phyloP scores from a whole-genome alignment of 768 basidiomycete species.

The Pisolithus orientalis region DNA sequence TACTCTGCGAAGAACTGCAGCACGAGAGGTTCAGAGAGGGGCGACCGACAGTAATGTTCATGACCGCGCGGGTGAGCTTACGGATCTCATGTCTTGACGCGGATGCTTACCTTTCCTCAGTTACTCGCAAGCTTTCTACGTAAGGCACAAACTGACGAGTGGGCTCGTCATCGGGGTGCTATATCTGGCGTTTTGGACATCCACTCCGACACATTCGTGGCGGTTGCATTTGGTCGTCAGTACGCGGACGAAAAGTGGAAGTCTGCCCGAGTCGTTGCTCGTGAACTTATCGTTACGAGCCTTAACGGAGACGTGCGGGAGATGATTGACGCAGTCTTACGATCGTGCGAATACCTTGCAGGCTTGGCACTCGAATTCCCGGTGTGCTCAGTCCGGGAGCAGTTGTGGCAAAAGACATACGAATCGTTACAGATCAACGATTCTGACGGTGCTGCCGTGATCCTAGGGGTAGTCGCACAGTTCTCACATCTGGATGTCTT shows the following conservation, averaged over 20 bases:
- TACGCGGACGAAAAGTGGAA: constrained; percentile 38
- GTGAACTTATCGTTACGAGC: constrained; percentile 33
- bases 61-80: constrained; percentile 56
- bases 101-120: constrained; percentile 15
- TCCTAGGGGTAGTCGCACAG: constrained; percentile 53
- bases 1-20: constrained; percentile 77
- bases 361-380: constrained; percentile 26
- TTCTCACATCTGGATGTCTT: constrained; percentile 65
- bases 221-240: constrained; percentile 38
- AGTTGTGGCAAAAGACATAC: constrained; percentile 68
- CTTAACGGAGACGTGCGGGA: constrained; percentile 30
- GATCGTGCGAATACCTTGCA: constrained; percentile 30
- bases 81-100: neutral
- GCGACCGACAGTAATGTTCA: constrained; percentile 53
- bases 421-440: constrained; percentile 53
- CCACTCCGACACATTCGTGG: constrained; percentile 42
- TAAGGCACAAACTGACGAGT: constrained; percentile 25
- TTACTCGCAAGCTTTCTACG: constrained; percentile 29
- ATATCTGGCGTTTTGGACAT: constrained; percentile 41
- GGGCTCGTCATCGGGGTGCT: constrained; percentile 20
- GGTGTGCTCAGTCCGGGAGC: constrained; percentile 39
- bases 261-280: constrained; percentile 33
- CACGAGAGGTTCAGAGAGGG: constrained; percentile 61
- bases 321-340: constrained; percentile 25
- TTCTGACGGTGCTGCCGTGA: constrained; percentile 46